Percentiles rank a stretch among this genome's conserved stretches.
Conservation (phyloP, 225 moss, liverwort and hornwort species). For the Anthoceros angustus region DNA sequence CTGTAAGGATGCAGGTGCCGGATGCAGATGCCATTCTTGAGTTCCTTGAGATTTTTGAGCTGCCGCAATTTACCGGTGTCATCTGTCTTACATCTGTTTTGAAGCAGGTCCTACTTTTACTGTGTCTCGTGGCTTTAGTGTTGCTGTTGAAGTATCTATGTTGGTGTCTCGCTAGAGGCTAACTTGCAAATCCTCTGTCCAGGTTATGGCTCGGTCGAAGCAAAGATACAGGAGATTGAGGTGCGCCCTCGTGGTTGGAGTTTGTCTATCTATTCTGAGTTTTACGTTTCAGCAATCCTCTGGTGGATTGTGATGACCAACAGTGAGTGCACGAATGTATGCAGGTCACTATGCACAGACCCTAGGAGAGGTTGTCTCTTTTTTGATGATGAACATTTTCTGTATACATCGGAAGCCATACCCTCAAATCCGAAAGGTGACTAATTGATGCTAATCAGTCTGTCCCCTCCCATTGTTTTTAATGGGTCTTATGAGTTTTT, state of each 20-base stretch:
- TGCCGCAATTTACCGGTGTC: conserved; percentile 29
- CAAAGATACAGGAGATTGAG: conserved; percentile 1
- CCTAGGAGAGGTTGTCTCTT: conserved; percentile 22
- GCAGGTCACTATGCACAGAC: conserved; percentile 26
- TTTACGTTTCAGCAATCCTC: too few relatives aligned
- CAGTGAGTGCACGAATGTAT: neutral
- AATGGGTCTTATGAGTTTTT: neutral
- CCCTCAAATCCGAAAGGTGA: conserved; percentile 2
- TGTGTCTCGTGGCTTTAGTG: neutral
- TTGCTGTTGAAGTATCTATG: neutral
- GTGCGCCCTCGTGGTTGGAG: neutral
- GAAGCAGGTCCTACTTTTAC: conserved; percentile 17
- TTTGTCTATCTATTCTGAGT: neutral
- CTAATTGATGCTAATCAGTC: conserved; percentile 7
- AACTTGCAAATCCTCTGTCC: neutral
- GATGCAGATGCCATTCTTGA: conserved; percentile 27
- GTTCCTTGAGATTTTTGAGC: conserved; percentile 34
- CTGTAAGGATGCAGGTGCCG: conserved; percentile 13
- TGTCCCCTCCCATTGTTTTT: neutral
- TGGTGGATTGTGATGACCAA: neutral
- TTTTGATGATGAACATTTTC: conserved; percentile 34
- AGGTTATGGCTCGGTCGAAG: neutral
- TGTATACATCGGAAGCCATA: conserved; percentile 26
- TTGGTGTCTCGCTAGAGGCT: neutral
- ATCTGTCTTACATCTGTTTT: conserved; percentile 27